Percentiles rank a stretch among this genome's conserved stretches.
These are phyloP conservation scores for Paracorniculantispora psalliotae DNA, from an alignment of 2,329 filamentous ascomycete genomes.

Conservation along the genomic window DNA sequence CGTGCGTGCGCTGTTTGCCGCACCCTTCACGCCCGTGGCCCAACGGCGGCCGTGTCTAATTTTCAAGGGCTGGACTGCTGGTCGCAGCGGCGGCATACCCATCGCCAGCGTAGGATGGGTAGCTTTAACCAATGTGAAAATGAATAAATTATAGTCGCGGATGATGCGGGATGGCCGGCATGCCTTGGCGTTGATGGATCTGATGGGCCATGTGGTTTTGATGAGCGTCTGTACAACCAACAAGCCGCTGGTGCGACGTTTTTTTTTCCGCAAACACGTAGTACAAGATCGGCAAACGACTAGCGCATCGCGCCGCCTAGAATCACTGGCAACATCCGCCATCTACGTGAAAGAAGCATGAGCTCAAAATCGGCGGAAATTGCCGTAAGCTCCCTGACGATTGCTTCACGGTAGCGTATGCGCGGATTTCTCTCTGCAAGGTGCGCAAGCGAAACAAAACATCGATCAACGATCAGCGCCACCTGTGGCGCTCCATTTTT, in stretches of 20 bases:
- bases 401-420: no score
- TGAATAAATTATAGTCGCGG: neutral
- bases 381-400: no score
- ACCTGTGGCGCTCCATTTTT: neutral
- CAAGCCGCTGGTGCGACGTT: neutral
- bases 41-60: neutral
- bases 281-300: no score
- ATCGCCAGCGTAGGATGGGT: neutral
- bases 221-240: neutral
- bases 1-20: neutral
- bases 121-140: neutral
- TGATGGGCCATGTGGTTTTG: neutral
- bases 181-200: neutral
- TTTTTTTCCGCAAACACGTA: neutral
- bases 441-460: neutral
- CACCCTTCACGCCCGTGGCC: neutral
- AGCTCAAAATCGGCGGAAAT: no score
- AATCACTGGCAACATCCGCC: neutral
- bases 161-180: neutral
- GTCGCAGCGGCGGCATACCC: neutral
- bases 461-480: no score
- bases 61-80: neutral
- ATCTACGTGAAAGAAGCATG: neutral
- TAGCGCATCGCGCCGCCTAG: no score
- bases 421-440: no score